Percentiles rank a stretch among this genome's conserved stretches.
Conservation (phyloP, 148 eudicot species). For the Polygonum aviculare region DNA sequence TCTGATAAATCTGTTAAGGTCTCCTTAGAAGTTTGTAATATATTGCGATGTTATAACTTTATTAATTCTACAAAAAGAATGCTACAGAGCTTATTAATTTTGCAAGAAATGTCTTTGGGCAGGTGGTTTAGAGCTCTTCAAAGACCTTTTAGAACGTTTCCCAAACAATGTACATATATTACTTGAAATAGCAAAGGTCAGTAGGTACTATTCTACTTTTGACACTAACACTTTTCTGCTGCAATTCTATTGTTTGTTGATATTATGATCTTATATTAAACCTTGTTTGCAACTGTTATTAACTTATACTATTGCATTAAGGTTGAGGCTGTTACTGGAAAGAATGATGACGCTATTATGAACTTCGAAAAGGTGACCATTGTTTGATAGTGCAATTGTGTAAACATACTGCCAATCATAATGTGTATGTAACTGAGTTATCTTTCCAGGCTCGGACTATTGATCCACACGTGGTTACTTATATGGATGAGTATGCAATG, state of each 20-base stretch:
- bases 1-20: not conserved
- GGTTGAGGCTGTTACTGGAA: constrained; percentile 84
- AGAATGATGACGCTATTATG: constrained; percentile 70
- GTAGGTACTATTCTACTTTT: constrained; percentile 14
- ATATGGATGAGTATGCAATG: constrained; percentile 99
- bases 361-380: constrained; percentile 73
- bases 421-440: not conserved
- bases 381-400: constrained; percentile 4
- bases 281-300: not conserved
- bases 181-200: constrained; percentile 91
- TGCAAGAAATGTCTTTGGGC: constrained; percentile 15
- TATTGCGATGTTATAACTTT: not conserved
- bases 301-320: constrained; percentile 21
- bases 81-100: not conserved
- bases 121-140: constrained; percentile 84
- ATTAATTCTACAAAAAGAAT: not conserved
- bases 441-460: constrained; percentile 66
- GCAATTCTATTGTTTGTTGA: not conserved
- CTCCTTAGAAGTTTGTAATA: not conserved
- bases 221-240: not conserved
- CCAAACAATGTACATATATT: constrained; percentile 77
- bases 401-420: constrained; percentile 3
- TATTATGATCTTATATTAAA: not conserved
- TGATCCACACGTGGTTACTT: constrained; percentile 76
- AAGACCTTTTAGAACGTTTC: constrained; percentile 80